Percentiles rank a stretch among this genome's conserved stretches.
Evolutionary conservation across 2,329 filamentous ascomycete genomes (phyloP).

Genomic region (Camptophora hylomeconis): DNA sequence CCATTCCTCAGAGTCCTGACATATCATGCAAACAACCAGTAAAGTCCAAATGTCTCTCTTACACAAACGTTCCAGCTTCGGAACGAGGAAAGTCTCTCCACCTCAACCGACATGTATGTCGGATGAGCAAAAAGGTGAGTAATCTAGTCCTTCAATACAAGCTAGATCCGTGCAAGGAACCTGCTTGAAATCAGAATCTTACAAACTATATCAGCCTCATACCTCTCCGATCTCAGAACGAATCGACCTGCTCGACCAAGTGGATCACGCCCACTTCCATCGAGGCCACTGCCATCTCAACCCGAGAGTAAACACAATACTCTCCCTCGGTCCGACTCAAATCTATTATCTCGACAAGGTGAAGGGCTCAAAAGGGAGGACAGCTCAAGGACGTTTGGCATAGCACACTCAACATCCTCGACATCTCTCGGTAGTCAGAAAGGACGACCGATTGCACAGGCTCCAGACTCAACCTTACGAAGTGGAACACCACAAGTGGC

Average conservation of each 20-base stretch:
- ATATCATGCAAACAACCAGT: too few relatives aligned
- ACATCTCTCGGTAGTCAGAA: constrained; percentile 7
- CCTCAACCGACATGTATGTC: constrained; percentile 34
- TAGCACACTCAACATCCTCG: constrained; percentile 8
- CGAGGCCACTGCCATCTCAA: constrained; percentile 27
- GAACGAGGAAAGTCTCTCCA: constrained; percentile 32
- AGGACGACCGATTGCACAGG: constrained; percentile 27
- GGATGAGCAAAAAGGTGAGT: constrained; percentile 33
- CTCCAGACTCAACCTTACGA: constrained; percentile 21
- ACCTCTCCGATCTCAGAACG: constrained; percentile 46
- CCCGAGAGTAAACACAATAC: constrained; percentile 19
- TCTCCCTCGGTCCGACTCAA: constrained; percentile 30
- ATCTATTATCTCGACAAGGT: constrained; percentile 20
- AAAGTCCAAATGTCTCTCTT: constrained; percentile 22
- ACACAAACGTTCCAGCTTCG: constrained; percentile 23
- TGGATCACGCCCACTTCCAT: constrained; percentile 47
- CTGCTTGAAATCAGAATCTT: constrained; percentile 15
- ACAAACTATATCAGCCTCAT: constrained; percentile 34
- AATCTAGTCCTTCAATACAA: background rate
- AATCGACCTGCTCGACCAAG: constrained; percentile 44
- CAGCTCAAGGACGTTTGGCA: constrained; percentile 5
- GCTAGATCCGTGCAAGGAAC: constrained; percentile 5
- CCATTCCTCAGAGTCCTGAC: too few relatives aligned
- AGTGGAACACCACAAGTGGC: constrained; percentile 26
- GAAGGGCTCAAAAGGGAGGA: background rate